Conservation (phyloP, 2,329 filamentous ascomycete genomes). For the Fusarium kyushuense region DNA sequence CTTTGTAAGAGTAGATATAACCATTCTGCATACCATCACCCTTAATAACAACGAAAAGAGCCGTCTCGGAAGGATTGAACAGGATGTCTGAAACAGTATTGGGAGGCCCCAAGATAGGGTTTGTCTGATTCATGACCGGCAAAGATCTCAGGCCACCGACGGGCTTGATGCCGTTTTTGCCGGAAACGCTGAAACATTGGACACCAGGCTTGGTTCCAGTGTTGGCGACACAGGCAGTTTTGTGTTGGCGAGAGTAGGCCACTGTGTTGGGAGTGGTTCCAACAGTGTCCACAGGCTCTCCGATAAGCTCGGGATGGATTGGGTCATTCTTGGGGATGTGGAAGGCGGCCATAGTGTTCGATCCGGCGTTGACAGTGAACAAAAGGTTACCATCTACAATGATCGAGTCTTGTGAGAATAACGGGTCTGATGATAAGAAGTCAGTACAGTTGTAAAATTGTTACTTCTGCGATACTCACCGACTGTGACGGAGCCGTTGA, state of each 20-base stretch:
- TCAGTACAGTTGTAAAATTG: background rate
- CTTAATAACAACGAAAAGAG: constrained; percentile 12
- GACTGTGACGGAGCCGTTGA: background rate
- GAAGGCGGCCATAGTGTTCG: constrained; percentile 10
- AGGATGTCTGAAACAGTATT: constrained; percentile 16
- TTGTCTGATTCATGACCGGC: background rate
- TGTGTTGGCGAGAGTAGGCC: constrained; percentile 13
- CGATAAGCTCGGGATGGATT: background rate
- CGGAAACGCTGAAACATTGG: constrained; percentile 8
- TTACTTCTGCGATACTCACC: background rate
- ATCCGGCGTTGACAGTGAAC: constrained; percentile 16
- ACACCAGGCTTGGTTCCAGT: constrained; percentile 15
- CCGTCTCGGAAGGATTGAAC: constrained; percentile 14
- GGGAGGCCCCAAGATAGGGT: background rate
- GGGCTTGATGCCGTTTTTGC: background rate
- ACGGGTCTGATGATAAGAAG: background rate
- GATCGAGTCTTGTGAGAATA: background rate
- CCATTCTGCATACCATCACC: background rate
- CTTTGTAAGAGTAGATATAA: constrained; percentile 4
- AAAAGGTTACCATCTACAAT: background rate
- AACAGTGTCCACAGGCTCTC: background rate
- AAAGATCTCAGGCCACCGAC: background rate
- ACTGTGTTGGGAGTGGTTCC: constrained; percentile 15
- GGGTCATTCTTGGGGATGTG: constrained; percentile 9
- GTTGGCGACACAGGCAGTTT: constrained; percentile 10